phyloP scores from a whole-genome alignment of 192 early-diverging fungal genomes.

The Backusella macrospora region DNA sequence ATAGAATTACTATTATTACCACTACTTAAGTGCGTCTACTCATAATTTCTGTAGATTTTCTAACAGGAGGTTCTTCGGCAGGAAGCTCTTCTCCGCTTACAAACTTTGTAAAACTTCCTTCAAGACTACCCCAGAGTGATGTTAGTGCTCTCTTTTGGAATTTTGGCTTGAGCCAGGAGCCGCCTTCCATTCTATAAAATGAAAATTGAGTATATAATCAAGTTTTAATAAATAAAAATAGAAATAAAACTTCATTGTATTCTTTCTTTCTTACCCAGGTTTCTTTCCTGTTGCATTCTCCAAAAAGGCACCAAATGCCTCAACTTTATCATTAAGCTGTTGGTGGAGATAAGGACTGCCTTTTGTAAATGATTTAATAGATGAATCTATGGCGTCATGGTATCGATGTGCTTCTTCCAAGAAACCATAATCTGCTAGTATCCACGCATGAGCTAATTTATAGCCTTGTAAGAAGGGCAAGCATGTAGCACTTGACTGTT shows the following conservation, averaged over 20 bases:
- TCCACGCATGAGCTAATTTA: slow-evolving; percentile 83
- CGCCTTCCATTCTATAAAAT: slow-evolving; percentile 28
- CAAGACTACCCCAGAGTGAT: slow-evolving; percentile 59
- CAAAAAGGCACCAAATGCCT: slow-evolving; percentile 51
- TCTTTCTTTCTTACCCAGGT: slow-evolving; percentile 1
- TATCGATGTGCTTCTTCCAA: slow-evolving; percentile 76
- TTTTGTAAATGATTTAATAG: slow-evolving; percentile 71
- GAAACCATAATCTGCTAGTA: slow-evolving; percentile 82
- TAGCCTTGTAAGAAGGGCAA: slow-evolving; percentile 90
- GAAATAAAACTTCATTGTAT: neutral
- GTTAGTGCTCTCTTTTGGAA: slow-evolving; percentile 58
- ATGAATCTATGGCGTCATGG: slow-evolving; percentile 72
- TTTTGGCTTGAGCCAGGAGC: slow-evolving; percentile 50
- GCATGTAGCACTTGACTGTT: slow-evolving; percentile 27
- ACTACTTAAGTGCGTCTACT: neutral
- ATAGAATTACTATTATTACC: neutral
- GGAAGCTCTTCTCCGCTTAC: slow-evolving; percentile 58
- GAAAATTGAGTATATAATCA: neutral
- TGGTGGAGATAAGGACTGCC: slow-evolving; percentile 82
- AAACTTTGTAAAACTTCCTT: slow-evolving; percentile 62
- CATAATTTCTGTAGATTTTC: slow-evolving; percentile 46
- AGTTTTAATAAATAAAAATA: neutral
- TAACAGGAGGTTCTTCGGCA: slow-evolving; percentile 35
- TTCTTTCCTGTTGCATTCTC: slow-evolving; percentile 21
- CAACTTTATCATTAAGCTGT: slow-evolving; percentile 60